Evolutionary conservation across 805 yeast genomes (phyloP).

Genomic region (Starmerella potacharoeniae): DNA sequence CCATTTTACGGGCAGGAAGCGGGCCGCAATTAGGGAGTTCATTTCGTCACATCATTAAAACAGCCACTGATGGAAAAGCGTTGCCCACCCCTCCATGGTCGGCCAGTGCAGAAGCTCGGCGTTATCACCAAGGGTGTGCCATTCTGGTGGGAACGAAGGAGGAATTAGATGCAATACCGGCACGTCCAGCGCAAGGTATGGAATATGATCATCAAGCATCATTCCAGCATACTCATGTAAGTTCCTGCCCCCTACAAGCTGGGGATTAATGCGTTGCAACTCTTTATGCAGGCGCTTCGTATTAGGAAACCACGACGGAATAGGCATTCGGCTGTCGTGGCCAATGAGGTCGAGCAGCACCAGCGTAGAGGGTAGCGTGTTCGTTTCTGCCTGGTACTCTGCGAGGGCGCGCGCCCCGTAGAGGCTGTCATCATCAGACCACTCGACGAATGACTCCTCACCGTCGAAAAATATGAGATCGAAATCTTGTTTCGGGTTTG

Average conservation of each 20-base stretch:
- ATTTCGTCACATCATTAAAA: not conserved
- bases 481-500: constrained; percentile 17
- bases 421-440: constrained; percentile 43
- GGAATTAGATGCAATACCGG: constrained; percentile 47
- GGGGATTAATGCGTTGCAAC: constrained; percentile 31
- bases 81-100: constrained; percentile 38
- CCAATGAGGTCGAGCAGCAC: constrained; percentile 45
- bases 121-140: constrained; percentile 44
- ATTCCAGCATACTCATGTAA: constrained; percentile 18
- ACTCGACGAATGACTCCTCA: constrained; percentile 46
- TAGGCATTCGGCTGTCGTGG: constrained; percentile 24
- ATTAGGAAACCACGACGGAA: constrained; percentile 36
- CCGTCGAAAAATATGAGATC: constrained; percentile 44
- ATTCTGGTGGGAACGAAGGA: constrained; percentile 36
- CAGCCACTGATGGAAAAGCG: constrained; percentile 33
- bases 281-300: constrained; percentile 33
- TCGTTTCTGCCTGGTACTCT: constrained; percentile 27
- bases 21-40: no score
- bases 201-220: constrained; percentile 43
- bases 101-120: constrained; percentile 33
- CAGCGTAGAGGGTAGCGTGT: constrained; percentile 33
- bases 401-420: constrained; percentile 48
- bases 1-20: no score
- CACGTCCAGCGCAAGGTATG: constrained; percentile 38
- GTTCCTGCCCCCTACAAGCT: constrained; percentile 21